phyloP scores from a whole-genome alignment of 129 eudicot genomes.

The Artemisia argyi region DNA sequence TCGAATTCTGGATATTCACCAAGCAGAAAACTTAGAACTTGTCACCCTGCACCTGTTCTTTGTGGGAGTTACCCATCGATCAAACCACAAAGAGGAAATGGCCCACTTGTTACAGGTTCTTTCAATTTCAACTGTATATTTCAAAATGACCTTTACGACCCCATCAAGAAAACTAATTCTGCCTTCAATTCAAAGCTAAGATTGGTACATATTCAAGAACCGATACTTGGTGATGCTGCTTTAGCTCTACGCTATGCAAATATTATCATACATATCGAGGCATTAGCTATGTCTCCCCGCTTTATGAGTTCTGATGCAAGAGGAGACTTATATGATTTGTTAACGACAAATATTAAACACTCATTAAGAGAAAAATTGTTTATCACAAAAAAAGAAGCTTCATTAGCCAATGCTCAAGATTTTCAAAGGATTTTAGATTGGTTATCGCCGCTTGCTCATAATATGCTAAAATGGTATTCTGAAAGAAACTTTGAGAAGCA shows the following conservation, averaged over 20 bases:
- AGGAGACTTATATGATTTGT: conserved; percentile 81
- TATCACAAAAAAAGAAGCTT: conserved; percentile 37
- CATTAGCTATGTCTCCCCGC: conserved; percentile 75
- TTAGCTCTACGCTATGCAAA: conserved; percentile 83
- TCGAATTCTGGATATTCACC: conserved; percentile 47
- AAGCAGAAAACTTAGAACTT: too few species aligned
- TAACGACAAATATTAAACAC: conserved; percentile 60
- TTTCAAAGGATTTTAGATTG: conserved; percentile 8
- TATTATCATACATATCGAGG: conserved; percentile 68
- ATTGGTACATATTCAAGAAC: conserved; percentile 41
- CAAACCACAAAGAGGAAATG: conserved; percentile 33
- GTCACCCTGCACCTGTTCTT: conserved; percentile 7
- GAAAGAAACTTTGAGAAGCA: conserved; percentile 22
- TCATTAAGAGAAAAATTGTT: conserved; percentile 59
- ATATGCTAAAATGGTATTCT: too few species aligned
- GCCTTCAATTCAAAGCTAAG: conserved; percentile 40
- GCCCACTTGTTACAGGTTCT: conserved; percentile 45
- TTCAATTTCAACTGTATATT: conserved; percentile 30
- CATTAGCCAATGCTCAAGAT: conserved; percentile 45
- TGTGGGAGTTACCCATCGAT: conserved; percentile 39
- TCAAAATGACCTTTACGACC: conserved; percentile 27
- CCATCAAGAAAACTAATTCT: conserved; percentile 17
- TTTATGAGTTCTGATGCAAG: conserved; percentile 67
- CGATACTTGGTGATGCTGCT: conserved; percentile 72
- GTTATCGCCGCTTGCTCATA: too few species aligned